Percentiles rank a stretch among this genome's conserved stretches.
phyloP scores from a whole-genome alignment of 2,329 filamentous ascomycete genomes.

The Clonostachys rosea region DNA sequence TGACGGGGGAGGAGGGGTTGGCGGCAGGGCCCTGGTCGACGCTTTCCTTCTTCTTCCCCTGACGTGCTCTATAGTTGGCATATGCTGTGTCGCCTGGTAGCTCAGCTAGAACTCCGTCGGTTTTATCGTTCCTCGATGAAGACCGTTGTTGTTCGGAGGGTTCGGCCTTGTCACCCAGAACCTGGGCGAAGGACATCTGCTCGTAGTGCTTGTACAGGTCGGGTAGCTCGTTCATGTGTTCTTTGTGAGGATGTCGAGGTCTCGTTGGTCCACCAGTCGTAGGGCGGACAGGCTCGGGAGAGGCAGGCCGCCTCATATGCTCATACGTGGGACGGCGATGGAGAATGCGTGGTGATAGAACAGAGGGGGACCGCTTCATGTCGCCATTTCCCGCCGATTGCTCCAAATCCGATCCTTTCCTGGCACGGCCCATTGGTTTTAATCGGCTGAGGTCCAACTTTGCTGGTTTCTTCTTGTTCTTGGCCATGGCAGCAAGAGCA shows the following conservation, averaged over 20 bases:
- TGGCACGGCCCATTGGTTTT: constrained; percentile 22
- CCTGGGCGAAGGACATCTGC: constrained; percentile 44
- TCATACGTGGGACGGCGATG: constrained; percentile 29
- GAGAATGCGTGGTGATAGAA: constrained; percentile 29
- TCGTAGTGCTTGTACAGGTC: constrained; percentile 56
- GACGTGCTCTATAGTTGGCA: background rate
- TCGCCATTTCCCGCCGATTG: constrained; percentile 26
- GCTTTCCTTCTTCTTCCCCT: background rate
- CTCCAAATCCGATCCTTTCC: constrained; percentile 21
- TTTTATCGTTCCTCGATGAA: background rate
- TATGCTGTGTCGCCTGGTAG: background rate
- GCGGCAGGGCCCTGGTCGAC: background rate
- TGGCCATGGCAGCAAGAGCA: constrained; percentile 9
- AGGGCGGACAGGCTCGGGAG: constrained; percentile 3
- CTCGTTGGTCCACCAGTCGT: background rate
- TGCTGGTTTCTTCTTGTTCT: constrained; percentile 35
- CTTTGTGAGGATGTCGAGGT: constrained; percentile 7
- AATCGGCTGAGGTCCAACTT: constrained; percentile 44
- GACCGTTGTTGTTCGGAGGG: background rate
- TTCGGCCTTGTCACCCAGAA: constrained; percentile 15
- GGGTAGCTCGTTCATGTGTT: constrained; percentile 30
- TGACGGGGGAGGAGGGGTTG: constrained; percentile 8
- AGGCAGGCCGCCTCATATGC: constrained; percentile 13
- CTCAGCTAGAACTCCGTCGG: background rate
- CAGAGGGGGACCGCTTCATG: constrained; percentile 34